Conservation (phyloP, 345 rosid genomes). For the Triadica sebifera region DNA sequence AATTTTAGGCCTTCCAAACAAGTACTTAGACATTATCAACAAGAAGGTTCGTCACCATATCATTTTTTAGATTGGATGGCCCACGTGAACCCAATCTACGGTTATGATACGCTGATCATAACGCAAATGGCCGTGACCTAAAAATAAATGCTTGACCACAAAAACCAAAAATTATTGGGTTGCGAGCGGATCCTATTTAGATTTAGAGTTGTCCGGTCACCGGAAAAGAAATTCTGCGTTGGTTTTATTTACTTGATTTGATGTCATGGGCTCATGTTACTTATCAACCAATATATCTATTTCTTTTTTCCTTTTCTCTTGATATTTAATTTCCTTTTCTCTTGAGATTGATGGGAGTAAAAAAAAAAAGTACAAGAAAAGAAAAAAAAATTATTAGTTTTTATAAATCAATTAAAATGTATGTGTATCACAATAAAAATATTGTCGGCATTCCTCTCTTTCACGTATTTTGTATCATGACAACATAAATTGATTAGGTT, state of each 20-base stretch:
- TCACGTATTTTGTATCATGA: too few relatives aligned
- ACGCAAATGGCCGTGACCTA: too few relatives aligned
- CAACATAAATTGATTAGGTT: too few relatives aligned
- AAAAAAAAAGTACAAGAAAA: too few relatives aligned
- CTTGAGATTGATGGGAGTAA: too few relatives aligned
- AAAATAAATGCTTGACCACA: not conserved
- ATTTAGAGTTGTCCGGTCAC: not conserved
- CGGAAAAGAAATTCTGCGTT: not conserved
- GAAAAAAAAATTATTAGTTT: too few relatives aligned
- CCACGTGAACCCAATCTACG: not conserved
- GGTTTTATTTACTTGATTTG: not conserved
- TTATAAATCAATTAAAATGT: too few relatives aligned
- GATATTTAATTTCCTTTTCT: too few relatives aligned
- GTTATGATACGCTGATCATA: conserved; percentile 11
- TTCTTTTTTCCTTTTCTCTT: too few relatives aligned
- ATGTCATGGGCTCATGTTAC: not conserved
- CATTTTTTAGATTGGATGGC: not conserved
- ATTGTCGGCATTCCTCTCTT: too few relatives aligned
- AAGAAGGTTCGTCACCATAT: not conserved
- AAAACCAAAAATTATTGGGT: not conserved
- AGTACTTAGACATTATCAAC: not conserved
- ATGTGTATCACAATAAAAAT: too few relatives aligned
- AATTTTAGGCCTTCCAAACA: not conserved
- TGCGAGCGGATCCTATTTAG: not conserved
- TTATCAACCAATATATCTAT: not conserved